A percentile compares a stretch with the other conserved stretches of the same genome.
Evolutionary conservation across 805 yeast genomes (phyloP).

Genomic region (Monosporozyma servazzii): DNA sequence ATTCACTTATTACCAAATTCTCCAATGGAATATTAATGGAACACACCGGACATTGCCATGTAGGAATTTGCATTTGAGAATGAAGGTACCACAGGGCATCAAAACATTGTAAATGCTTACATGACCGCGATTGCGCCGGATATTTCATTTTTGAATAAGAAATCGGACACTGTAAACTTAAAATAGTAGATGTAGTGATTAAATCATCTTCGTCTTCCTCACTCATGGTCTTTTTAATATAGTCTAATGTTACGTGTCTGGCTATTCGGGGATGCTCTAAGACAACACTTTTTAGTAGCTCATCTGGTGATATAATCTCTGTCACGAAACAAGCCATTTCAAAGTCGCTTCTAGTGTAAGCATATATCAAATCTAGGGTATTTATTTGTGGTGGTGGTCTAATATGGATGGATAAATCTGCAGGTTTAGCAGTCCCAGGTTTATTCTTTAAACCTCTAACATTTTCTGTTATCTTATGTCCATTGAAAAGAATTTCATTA

Average conservation of each 20-base stretch:
- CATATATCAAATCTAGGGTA: conserved; percentile 43
- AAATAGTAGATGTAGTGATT: conserved; percentile 52
- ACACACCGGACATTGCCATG: conserved; percentile 89
- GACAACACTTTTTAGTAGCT: conserved; percentile 32
- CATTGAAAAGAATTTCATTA: conserved; percentile 56
- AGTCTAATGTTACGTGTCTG: conserved; percentile 39
- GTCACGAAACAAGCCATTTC: conserved; percentile 50
- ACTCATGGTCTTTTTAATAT: conserved; percentile 33
- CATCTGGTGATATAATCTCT: conserved; percentile 34
- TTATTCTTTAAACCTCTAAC: conserved; percentile 67
- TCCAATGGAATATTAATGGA: conserved; percentile 40
- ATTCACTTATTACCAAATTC: conserved; percentile 68
- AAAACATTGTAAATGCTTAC: conserved; percentile 81
- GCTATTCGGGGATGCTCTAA: conserved; percentile 43
- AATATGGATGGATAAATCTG: conserved; percentile 51
- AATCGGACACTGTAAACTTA: conserved; percentile 72
- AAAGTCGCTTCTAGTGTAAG: conserved; percentile 41
- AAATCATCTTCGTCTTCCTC: conserved; percentile 62
- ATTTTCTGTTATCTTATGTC: conserved; percentile 37
- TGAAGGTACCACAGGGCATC: conserved; percentile 69
- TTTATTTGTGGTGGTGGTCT: conserved; percentile 28
- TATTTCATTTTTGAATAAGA: conserved; percentile 57
- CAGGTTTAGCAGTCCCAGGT: conserved; percentile 73
- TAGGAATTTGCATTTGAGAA: conserved; percentile 69
- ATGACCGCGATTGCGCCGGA: conserved; percentile 63